Evolutionary conservation across 306 rosid species (phyloP), one percentile per base, ranked within the genome.

Genomic region (Sophora flavescens): DNA sequence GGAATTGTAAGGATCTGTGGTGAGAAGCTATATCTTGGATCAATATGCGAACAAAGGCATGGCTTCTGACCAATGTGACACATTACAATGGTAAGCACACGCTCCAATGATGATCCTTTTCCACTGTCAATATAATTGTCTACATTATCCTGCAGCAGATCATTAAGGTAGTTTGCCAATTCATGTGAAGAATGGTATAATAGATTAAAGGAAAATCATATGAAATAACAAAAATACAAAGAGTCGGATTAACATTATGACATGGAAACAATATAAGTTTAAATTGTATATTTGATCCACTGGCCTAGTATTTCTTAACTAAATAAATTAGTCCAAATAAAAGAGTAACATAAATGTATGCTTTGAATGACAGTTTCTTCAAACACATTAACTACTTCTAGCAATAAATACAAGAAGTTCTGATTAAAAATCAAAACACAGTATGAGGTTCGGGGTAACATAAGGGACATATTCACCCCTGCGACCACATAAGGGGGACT

Each of bases 1-100:
- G 97, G 96, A 86, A 95, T 57, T 6, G 97, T 90, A 76, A 95
- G 92, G 86, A 95, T 95, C 82, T 95, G 99, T 52, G 87, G 83
- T 50, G 92, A 89, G 87, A 95, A 90, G 81, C 97, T 90, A 91
- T 88, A 88, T 71, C 75, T 84, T 69, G 88, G 83, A 84, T 91
- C 88, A 50, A 77, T 76, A 68, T 84, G 70, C 65, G 91, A 51
- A 81, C 97, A 95, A 38, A 74, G 75, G 69, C 99, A 95, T 33
- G 97, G 92, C 71, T 79, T 77, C 80, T 86, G 89, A 77, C 97
- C 92, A 75, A 84, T 84, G 86, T 95, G 99, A 68, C 86, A 75
- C 64, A 88, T 82, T 80, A 89, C 30, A 71, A 83, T 80, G 28
- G 79, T 78, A 79, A 95, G 97, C 80, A 90, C 75, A 58, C 41